Percentiles rank a stretch among this genome's conserved stretches.
Conservation (phyloP, 139 green algal species). For the Tetradesmus lagerheimii region DNA sequence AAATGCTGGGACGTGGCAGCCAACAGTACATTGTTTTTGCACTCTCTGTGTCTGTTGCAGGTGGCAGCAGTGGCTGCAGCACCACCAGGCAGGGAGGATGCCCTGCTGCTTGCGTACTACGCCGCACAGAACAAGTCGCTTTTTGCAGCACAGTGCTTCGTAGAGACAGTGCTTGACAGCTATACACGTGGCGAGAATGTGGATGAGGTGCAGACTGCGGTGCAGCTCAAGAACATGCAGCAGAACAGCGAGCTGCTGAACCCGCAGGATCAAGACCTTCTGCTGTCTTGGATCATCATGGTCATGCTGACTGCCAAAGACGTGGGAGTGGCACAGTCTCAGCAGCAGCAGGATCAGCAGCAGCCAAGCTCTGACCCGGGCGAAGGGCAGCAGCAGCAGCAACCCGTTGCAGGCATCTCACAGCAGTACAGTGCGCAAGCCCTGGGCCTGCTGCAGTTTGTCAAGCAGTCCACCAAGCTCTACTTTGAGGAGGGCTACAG, state of each 20-base stretch:
- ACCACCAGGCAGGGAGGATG: conserved; percentile 36
- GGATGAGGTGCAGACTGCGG: conserved; percentile 46
- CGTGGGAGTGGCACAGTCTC: conserved; percentile 56
- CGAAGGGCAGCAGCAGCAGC: conserved; percentile 49
- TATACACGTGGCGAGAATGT: conserved; percentile 56
- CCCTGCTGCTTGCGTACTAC: conserved; percentile 67
- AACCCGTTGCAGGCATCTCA: neutral
- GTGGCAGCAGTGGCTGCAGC: neutral
- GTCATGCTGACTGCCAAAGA: conserved; percentile 72
- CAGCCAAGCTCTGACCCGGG: neutral
- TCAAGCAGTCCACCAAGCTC: conserved; percentile 58
- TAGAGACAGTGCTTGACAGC: conserved; percentile 69
- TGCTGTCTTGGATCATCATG: conserved; percentile 71
- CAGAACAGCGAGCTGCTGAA: conserved; percentile 14
- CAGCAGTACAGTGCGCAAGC: conserved; percentile 28
- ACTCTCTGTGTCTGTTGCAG: neutral
- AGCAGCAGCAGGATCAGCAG: conserved; percentile 39
- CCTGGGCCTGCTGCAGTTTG: conserved; percentile 65
- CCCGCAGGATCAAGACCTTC: conserved; percentile 58
- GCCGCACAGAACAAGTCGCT: conserved; percentile 65
- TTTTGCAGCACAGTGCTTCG: conserved; percentile 75
- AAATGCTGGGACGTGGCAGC: no score
- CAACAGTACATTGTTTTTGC: no score
- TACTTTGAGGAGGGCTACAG: conserved; percentile 61
- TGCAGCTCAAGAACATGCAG: conserved; percentile 55